Evolutionary conservation across 169 alveolate genomes (phyloP).

Genomic region (Cryptosporidium muris): DNA sequence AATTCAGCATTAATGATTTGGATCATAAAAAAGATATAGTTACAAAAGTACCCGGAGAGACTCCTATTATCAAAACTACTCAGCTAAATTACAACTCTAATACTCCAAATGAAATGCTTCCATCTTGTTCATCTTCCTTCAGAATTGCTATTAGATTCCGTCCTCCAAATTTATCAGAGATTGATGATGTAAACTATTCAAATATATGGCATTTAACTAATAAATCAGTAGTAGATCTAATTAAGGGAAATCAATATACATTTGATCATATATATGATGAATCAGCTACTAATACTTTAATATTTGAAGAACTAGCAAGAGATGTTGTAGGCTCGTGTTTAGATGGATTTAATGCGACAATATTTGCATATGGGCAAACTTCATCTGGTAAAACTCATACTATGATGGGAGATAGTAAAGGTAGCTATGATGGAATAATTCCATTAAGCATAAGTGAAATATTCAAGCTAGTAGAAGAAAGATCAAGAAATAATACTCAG

Average conservation of each 20-base stretch:
- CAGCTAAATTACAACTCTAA: no score
- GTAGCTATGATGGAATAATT: slow-evolving; percentile 61
- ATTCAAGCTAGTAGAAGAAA: background rate
- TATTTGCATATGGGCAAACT: slow-evolving; percentile 90
- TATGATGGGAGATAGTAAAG: slow-evolving; percentile 77
- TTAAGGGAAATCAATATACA: slow-evolving; percentile 4
- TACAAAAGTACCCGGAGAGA: no score
- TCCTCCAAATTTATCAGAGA: slow-evolving; percentile 14
- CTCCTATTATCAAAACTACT: no score
- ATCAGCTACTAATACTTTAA: slow-evolving; percentile 24
- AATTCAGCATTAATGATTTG: no score
- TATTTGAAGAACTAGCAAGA: slow-evolving; percentile 71
- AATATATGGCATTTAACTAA: slow-evolving; percentile 39
- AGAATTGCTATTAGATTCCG: slow-evolving; percentile 63
- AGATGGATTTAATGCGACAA: slow-evolving; percentile 89
- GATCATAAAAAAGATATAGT: no score
- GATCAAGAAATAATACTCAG: background rate
- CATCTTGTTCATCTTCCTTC: slow-evolving; percentile 33
- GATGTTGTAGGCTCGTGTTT: slow-evolving; percentile 79
- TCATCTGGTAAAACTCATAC: slow-evolving; percentile 91
- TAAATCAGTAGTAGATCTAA: slow-evolving; percentile 17
- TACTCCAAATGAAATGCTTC: background rate
- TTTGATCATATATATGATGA: slow-evolving; percentile 54
- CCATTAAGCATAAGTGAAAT: slow-evolving; percentile 59
- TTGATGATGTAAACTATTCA: background rate